Percentiles rank a stretch among this genome's conserved stretches.
Conservation (phyloP, 202 grass and related monocot species). For the Sporobolus alterniflorus region DNA sequence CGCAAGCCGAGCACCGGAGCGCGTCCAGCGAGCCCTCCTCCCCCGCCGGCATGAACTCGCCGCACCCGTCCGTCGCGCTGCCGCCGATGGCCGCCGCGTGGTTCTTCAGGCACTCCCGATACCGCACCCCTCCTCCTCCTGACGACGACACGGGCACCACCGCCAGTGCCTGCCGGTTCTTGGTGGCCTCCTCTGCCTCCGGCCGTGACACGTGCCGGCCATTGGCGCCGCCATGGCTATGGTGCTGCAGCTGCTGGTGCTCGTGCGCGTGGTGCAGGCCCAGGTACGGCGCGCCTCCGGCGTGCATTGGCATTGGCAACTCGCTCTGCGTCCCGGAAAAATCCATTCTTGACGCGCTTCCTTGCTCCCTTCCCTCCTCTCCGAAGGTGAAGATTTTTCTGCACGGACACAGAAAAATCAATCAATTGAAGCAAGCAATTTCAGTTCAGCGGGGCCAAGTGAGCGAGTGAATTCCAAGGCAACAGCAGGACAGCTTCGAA, state of each 20-base stretch:
- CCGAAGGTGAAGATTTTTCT: not conserved
- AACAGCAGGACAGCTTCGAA: too few species aligned
- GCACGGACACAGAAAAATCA: constrained; percentile 22
- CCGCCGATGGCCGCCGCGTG: constrained; percentile 77
- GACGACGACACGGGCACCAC: not conserved
- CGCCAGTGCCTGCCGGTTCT: constrained; percentile 39
- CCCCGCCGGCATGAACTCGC: constrained; percentile 68
- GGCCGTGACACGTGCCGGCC: constrained; percentile 43
- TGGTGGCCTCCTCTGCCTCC: constrained; percentile 8
- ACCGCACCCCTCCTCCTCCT: constrained; percentile 39
- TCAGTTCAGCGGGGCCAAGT: too few species aligned
- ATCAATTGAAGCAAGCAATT: constrained; percentile 17
- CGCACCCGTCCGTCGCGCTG: constrained; percentile 57
- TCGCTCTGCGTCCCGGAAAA: constrained; percentile 84
- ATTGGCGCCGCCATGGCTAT: constrained; percentile 24
- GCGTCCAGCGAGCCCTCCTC: constrained; percentile 73
- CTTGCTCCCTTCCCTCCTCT: constrained; percentile 15
- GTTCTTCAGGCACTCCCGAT: constrained; percentile 91
- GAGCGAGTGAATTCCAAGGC: constrained; percentile 23
- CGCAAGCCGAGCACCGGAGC: constrained; percentile 65
- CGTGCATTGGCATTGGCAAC: constrained; percentile 87
- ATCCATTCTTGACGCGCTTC: constrained; percentile 61
- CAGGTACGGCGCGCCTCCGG: constrained; percentile 44
- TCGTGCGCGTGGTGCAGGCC: constrained; percentile 54
- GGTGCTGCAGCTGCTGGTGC: constrained; percentile 26